phyloP scores from a whole-genome alignment of 1,284 basidiomycete species.

The Melampsora larici-populina region DNA sequence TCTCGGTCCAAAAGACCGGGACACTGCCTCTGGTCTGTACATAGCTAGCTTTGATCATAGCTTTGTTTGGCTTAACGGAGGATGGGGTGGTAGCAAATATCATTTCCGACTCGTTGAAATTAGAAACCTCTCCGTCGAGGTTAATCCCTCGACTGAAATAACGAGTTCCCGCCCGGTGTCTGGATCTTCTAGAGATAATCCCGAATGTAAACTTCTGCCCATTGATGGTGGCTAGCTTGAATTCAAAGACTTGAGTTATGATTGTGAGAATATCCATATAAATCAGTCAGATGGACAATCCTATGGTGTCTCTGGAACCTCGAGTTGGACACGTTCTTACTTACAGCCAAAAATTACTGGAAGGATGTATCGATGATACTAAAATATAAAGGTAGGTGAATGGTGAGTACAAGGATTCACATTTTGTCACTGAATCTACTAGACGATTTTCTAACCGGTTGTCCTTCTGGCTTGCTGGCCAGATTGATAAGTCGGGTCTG shows the following conservation, averaged over 20 bases:
- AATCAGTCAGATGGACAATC: slow-evolving; percentile 44
- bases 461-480: slow-evolving; percentile 15
- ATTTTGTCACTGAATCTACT: not conserved
- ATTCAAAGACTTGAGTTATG: slow-evolving; percentile 69
- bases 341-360: slow-evolving; percentile 69
- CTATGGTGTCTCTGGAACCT: too few relatives aligned
- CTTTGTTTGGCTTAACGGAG: slow-evolving; percentile 14
- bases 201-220: slow-evolving; percentile 76
- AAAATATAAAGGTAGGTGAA: not conserved
- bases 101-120: slow-evolving; percentile 94
- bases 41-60: slow-evolving; percentile 63
- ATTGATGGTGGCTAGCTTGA: slow-evolving; percentile 73
- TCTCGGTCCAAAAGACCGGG: slow-evolving; percentile 93
- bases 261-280: slow-evolving; percentile 44
- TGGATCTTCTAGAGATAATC: slow-evolving; percentile 86
- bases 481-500: slow-evolving; percentile 31
- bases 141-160: slow-evolving; percentile 96
- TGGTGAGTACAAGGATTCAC: not conserved
- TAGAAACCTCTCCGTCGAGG: slow-evolving; percentile 68
- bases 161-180: slow-evolving; percentile 89
- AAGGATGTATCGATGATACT: slow-evolving; percentile 31
- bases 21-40: slow-evolving; percentile 92
- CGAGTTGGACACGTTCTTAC: slow-evolving; percentile 48
- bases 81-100: slow-evolving; percentile 63
- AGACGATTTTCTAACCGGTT: slow-evolving; percentile 14